Evolutionary conservation across 768 basidiomycete genomes (phyloP).

Genomic region (Mrakia gelida): DNA sequence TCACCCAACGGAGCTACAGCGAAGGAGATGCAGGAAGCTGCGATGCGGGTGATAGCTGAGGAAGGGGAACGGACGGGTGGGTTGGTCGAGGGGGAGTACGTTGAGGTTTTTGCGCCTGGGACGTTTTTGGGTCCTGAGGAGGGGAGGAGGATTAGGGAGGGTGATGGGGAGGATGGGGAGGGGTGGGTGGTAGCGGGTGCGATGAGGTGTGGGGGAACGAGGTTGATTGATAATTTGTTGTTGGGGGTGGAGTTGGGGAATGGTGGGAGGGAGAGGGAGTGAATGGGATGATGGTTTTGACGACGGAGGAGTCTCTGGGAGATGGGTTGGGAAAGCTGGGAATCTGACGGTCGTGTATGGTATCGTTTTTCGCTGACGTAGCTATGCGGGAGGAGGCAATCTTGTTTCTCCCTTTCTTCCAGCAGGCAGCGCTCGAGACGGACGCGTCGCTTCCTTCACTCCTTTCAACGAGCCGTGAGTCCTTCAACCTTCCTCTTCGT

Average conservation of each 20-base stretch:
- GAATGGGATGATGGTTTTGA: background rate
- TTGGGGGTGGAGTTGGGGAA: slow-evolving; percentile 51
- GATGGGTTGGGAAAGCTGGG: background rate
- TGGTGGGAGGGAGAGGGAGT: background rate
- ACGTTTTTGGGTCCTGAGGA: slow-evolving; percentile 63
- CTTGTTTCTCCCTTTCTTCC: too few relatives aligned
- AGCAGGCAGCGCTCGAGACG: too few relatives aligned
- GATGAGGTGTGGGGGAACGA: slow-evolving; percentile 75
- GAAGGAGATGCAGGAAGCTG: slow-evolving; percentile 34
- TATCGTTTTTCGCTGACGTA: too few relatives aligned
- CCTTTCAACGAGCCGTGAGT: too few relatives aligned
- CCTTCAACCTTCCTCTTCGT: too few relatives aligned
- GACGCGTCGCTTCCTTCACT: too few relatives aligned
- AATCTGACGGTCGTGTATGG: too few relatives aligned
- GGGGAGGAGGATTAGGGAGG: slow-evolving; percentile 37
- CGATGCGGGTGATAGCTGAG: slow-evolving; percentile 39
- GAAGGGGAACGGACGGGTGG: slow-evolving; percentile 47
- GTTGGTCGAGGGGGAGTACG: slow-evolving; percentile 66
- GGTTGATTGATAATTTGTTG: slow-evolving; percentile 89
- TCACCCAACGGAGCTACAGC: slow-evolving; percentile 35
- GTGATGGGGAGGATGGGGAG: slow-evolving; percentile 37
- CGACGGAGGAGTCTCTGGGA: background rate
- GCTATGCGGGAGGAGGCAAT: too few relatives aligned
- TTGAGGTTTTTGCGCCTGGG: slow-evolving; percentile 78
- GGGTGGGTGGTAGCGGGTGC: slow-evolving; percentile 78